Evolutionary conservation across 2,329 filamentous ascomycete species (phyloP).

Genomic region (Exophiala bonariae): DNA sequence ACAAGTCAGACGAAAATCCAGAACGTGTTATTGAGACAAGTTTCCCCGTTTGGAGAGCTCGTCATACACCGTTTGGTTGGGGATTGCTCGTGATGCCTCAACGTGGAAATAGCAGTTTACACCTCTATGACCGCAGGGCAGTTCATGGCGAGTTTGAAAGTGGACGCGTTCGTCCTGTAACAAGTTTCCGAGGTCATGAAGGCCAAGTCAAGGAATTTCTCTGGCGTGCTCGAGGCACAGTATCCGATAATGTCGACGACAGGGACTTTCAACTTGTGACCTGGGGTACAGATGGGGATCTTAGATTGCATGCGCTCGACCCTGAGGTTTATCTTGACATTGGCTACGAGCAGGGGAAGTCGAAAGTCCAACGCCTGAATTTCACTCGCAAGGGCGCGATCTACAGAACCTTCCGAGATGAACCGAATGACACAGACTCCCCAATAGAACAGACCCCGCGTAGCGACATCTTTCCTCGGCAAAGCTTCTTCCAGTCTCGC

Average conservation of each 20-base stretch:
- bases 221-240: conserved; percentile 76
- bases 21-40: conserved; percentile 77
- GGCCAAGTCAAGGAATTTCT: conserved; percentile 84
- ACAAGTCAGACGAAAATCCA: conserved; percentile 60
- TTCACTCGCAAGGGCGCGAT: conserved; percentile 79
- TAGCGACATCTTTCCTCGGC: conserved; percentile 26
- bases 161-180: conserved; percentile 43
- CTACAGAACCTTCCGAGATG: conserved; percentile 81
- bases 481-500: conserved; percentile 18
- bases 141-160: conserved; percentile 32
- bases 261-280: conserved; percentile 91
- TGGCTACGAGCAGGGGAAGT: conserved; percentile 70
- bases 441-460: conserved; percentile 20
- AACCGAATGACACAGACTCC: conserved; percentile 57
- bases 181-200: conserved; percentile 56
- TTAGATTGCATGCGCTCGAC: conserved; percentile 75
- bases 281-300: conserved; percentile 83
- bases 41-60: conserved; percentile 87
- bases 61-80: conserved; percentile 85
- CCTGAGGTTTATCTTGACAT: conserved; percentile 65
- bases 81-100: conserved; percentile 90
- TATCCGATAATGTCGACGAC: conserved; percentile 70
- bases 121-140: conserved; percentile 71
- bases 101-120: conserved; percentile 78
- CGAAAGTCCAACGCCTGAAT: conserved; percentile 64